Evolutionary conservation across 2,329 filamentous ascomycete genomes (phyloP), one percentile per base, ranked within the genome.

Genomic region (Colletotrichum sp.): DNA sequence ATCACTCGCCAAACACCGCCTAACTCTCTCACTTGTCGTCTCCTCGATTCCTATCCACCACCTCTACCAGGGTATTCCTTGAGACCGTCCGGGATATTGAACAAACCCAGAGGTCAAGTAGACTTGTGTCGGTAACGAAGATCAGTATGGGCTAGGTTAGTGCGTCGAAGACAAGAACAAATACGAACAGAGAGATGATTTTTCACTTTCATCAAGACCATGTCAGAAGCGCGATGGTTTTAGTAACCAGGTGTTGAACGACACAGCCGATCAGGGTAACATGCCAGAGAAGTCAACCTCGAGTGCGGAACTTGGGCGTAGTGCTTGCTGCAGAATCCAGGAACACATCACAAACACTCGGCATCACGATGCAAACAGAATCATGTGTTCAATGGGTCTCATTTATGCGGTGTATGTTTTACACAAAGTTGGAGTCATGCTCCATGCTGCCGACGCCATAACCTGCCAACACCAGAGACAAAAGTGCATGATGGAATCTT

Each of bases 391-490:
- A 75, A 75, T 28, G 67, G 65, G 61, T 77, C 61, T 77, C 73
- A 74, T 73, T 77, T 74, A 76, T 77, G 76, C 67, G 65, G 32
- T 76, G 57, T 77, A 64, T 71, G 76, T 39, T 77, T 65, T 77
- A 77, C 76, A 77, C 52, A 76, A 48, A 70, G 74, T 63, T 64
- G 74, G 70, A 76, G 73, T 44, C 61, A 69, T 63, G 36, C 69
- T 77, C 74, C 76, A 77, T 76, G 76, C 69, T 77, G 76, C 76
- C 76, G 68, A 75, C 76, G 76, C 76, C 74, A 63, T 72, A 73
- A 77, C 74, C 76, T 74, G 69, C 74, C 69, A 77, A 77, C 74
- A 77, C 74, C 74, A 74, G 73, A 76, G 73, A 77, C 72, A 44
- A 74, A 68, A 61, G 27, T 64, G 52, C 69, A 68, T 64, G 55